phyloP scores from a whole-genome alignment of 257 asterid species.

The Solanum tarapatanum region DNA sequence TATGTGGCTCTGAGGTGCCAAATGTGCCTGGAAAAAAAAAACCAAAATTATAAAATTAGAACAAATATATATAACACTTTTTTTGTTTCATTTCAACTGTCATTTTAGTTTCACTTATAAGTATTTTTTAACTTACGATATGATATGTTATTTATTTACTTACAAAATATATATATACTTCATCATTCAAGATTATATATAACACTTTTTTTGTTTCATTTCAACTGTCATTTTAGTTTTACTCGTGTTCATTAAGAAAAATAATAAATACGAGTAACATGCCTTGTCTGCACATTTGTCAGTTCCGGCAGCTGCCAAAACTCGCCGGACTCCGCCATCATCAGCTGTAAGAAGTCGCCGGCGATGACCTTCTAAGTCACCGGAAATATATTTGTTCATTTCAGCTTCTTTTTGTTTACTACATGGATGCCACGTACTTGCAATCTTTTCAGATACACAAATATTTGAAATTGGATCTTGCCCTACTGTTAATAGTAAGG shows the following conservation, averaged over 20 bases:
- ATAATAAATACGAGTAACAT: not conserved
- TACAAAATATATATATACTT: too few relatives aligned
- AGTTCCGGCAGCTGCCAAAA: conserved; percentile 36
- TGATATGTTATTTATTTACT: too few relatives aligned
- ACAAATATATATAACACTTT: too few relatives aligned
- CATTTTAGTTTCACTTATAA: too few relatives aligned
- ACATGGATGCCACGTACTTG: conserved; percentile 84
- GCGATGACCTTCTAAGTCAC: conserved; percentile 20
- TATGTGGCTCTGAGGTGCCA: conserved; percentile 72
- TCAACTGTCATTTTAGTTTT: not conserved
- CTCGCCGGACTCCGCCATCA: conserved; percentile 26
- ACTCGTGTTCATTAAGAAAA: not conserved
- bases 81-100: too few relatives aligned
- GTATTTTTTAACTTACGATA: too few relatives aligned
- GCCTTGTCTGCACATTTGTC: conserved; percentile 67
- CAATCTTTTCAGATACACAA: conserved; percentile 45
- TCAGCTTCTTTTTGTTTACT: conserved; percentile 27
- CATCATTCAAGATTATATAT: not conserved
- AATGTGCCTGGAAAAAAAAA: conserved; percentile 52
- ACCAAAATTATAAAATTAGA: not conserved
- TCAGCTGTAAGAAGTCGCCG: conserved; percentile 38
- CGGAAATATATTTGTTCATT: not conserved
- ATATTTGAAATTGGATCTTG: conserved; percentile 49
- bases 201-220: not conserved
- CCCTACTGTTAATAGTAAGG: conserved; percentile 63